These are phyloP conservation scores for Sugiyamaella neomexicana DNA, from an alignment of 1,139 yeast species.

Conservation along the genomic window DNA sequence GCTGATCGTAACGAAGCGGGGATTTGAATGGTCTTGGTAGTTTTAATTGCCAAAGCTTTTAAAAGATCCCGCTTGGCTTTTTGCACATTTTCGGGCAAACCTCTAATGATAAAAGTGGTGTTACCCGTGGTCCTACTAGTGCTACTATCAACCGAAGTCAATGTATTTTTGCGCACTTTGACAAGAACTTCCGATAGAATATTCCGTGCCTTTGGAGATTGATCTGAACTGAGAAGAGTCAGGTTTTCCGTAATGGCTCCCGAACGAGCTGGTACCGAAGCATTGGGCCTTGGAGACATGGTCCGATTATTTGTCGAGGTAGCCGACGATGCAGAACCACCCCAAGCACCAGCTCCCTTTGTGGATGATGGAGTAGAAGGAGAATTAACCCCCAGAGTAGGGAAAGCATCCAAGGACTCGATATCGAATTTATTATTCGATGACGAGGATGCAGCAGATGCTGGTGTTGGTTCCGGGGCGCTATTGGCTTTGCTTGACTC, in stretches of 20 bases:
- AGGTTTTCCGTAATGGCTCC: slow-evolving; percentile 32
- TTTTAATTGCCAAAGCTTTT: slow-evolving; percentile 67
- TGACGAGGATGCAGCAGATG: not conserved
- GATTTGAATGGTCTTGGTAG: slow-evolving; percentile 58
- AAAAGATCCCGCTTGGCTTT: slow-evolving; percentile 75
- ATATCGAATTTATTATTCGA: slow-evolving; percentile 28
- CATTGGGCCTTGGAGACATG: slow-evolving; percentile 20
- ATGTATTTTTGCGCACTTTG: slow-evolving; percentile 58
- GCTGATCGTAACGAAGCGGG: slow-evolving; percentile 80
- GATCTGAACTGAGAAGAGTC: slow-evolving; percentile 31
- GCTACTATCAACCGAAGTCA: slow-evolving; percentile 80
- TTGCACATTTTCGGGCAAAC: slow-evolving; percentile 66
- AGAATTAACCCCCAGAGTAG: slow-evolving; percentile 59
- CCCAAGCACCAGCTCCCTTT: slow-evolving; percentile 40
- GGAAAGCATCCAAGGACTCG: slow-evolving; percentile 54
- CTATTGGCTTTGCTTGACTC: not conserved
- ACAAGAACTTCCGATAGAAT: slow-evolving; percentile 44
- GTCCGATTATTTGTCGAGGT: slow-evolving; percentile 10
- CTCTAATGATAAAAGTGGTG: slow-evolving; percentile 84
- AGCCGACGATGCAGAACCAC: slow-evolving; percentile 26
- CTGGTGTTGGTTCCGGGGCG: not conserved
- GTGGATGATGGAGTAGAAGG: slow-evolving; percentile 25
- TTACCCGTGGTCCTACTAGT: slow-evolving; percentile 72
- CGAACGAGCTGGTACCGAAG: slow-evolving; percentile 34
- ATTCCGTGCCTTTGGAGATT: slow-evolving; percentile 29